These are phyloP conservation scores for Botrytis hyacinthi DNA, from an alignment of 2,329 filamentous ascomycete genomes.

Conservation along the genomic window DNA sequence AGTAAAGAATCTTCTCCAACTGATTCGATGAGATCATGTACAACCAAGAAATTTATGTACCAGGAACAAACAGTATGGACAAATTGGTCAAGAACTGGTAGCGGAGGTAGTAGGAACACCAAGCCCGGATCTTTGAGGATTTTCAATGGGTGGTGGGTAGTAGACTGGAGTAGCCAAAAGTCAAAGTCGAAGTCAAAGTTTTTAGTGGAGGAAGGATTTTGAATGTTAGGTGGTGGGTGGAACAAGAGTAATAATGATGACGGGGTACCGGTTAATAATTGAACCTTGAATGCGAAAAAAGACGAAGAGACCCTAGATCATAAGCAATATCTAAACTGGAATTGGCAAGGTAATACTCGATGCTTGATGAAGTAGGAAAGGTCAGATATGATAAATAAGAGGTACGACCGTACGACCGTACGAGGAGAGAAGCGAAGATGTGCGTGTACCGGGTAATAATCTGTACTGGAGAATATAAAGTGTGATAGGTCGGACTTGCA, in stretches of 20 bases:
- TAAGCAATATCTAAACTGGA: neutral
- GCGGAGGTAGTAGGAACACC: neutral
- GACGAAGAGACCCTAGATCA: neutral
- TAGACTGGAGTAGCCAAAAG: neutral
- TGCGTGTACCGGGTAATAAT: neutral
- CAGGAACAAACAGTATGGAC: neutral
- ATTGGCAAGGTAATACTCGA: neutral
- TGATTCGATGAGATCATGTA: neutral
- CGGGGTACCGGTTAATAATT: neutral
- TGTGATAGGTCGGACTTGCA: neutral
- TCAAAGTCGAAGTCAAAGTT: neutral
- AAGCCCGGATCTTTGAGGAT: neutral
- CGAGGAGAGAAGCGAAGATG: neutral
- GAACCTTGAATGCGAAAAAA: neutral
- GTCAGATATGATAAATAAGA: neutral
- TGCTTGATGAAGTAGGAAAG: neutral
- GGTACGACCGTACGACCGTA: too few relatives aligned
- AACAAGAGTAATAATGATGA: neutral
- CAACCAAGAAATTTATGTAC: constrained; percentile 2
- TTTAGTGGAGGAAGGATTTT: constrained; percentile 2
- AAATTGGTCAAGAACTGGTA: neutral
- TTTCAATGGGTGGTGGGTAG: neutral
- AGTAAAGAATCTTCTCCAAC: neutral
- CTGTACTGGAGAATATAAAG: neutral
- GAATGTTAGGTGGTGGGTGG: neutral